phyloP scores from a whole-genome alignment of 306 rosid species.

The Spatholobus suberectus region DNA sequence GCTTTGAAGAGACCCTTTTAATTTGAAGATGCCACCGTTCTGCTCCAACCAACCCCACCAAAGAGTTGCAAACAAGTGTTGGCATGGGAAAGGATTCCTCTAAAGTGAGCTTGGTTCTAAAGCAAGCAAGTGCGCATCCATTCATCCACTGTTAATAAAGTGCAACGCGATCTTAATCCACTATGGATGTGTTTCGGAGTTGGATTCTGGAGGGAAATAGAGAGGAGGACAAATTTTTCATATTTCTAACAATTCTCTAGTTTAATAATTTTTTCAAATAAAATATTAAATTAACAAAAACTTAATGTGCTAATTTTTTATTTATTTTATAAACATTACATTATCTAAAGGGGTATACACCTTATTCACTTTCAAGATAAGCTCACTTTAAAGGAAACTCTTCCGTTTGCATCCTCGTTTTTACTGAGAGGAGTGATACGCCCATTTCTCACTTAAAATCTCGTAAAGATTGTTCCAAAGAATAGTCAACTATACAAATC shows the following conservation, averaged over 20 bases:
- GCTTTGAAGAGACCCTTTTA: background rate
- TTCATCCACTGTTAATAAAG: background rate
- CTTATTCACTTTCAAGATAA: background rate
- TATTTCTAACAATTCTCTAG: background rate
- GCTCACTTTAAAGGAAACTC: background rate
- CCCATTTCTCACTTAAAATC: background rate
- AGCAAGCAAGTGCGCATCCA: background rate
- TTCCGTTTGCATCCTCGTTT: background rate
- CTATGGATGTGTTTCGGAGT: background rate
- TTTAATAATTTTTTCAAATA: background rate
- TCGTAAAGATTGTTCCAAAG: background rate
- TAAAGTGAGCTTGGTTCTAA: background rate
- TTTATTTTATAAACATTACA: background rate
- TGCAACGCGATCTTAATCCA: background rate
- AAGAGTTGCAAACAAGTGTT: background rate
- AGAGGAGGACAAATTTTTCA: background rate
- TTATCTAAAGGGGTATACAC: background rate
- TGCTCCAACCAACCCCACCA: background rate
- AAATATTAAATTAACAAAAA: background rate
- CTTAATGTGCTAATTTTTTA: background rate
- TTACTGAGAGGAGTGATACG: background rate
- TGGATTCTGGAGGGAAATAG: background rate
- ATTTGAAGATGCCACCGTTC: background rate
- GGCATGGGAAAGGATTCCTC: background rate
- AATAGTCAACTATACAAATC: background rate